Percentiles rank a stretch among this genome's conserved stretches.
phyloP scores from a whole-genome alignment of 2,329 filamentous ascomycete species.

The Penicillium sclerotiorum region DNA sequence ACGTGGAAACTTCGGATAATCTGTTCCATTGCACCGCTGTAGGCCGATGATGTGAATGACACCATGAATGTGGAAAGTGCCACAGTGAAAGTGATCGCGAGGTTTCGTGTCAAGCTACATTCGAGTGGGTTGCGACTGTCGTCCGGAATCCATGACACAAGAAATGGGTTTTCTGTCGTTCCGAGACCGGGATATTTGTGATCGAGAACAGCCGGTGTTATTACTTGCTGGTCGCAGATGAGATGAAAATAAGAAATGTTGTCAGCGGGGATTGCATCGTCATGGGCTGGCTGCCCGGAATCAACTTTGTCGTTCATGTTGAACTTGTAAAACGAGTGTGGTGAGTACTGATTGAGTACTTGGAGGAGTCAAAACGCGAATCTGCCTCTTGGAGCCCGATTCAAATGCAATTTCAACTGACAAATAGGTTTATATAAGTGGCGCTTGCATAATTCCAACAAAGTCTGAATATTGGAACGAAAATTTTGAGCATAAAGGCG shows the following conservation, averaged over 20 bases:
- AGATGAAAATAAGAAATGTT: constrained; percentile 9
- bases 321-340: too few species aligned
- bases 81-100: constrained; percentile 41
- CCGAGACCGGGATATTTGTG: constrained; percentile 9
- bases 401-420: too few species aligned
- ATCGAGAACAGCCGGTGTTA: constrained; percentile 2
- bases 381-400: too few species aligned
- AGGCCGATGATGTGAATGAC: constrained; percentile 46
- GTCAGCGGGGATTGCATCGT: too few species aligned
- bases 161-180: constrained; percentile 15
- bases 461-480: too few species aligned
- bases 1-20: constrained; percentile 9
- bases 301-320: too few species aligned
- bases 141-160: constrained; percentile 10
- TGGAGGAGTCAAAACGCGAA: too few species aligned
- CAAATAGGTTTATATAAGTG: too few species aligned
- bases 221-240: constrained; percentile 6
- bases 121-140: constrained; percentile 40
- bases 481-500: too few species aligned
- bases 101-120: constrained; percentile 39
- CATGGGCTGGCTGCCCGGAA: too few species aligned
- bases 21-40: constrained; percentile 41
- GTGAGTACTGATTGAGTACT: too few species aligned
- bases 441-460: too few species aligned
- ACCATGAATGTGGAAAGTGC: constrained; percentile 47